Base-by-base conservation (phyloP, 495 filamentous ascomycete species). In the Pyronema domesticum region DNA sequence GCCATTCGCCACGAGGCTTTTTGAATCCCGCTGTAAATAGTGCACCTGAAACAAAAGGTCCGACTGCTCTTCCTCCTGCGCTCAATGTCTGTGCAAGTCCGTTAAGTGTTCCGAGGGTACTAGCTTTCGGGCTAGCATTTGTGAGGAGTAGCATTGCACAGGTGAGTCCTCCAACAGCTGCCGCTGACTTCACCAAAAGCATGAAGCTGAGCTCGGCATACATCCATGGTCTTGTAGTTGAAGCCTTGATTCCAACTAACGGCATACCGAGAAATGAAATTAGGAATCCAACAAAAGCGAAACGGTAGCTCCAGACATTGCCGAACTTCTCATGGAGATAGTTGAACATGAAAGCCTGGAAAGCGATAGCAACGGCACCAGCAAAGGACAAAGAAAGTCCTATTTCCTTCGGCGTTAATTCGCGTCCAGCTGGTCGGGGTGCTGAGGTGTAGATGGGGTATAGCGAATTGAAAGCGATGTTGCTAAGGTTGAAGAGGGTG, bases 41-140 rank as follows among this genome's bases (percentile, higher is more conserved):
- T 2, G 79, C 78, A 1, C 91, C 91, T 0, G 85, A 86, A 3
- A 95, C 68, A 65, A 96, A 88, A 0, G 91, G 91, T 0, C 91
- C 93, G 0, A 85, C 74, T 34, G 89, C 86, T 47, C 91, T 79
- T 18, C 91, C 91, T 1, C 84, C 89, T 0, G 93, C 91, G 7
- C 86, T 91, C 2, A 98, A 77, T 0, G 87, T 93, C 68, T 98
- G 91, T 3, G 91, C 91, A 15, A 98, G 79, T 33, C 91, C 91
- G 58, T 96, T 95, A 33, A 98, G 71, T 0, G 84, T 89, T 9
- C 91, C 91, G 0, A 98, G 74, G 3, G 86, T 86, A 15, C 82
- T 80, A 65, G 94, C 76, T 36, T 87, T 85, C 0, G 85, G 86
- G 1, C 86, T 85, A 1, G 85, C 87, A 62, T 98, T 98, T 19